phyloP scores from a whole-genome alignment of 768 basidiomycete genomes.

The Podaxis sp. region DNA sequence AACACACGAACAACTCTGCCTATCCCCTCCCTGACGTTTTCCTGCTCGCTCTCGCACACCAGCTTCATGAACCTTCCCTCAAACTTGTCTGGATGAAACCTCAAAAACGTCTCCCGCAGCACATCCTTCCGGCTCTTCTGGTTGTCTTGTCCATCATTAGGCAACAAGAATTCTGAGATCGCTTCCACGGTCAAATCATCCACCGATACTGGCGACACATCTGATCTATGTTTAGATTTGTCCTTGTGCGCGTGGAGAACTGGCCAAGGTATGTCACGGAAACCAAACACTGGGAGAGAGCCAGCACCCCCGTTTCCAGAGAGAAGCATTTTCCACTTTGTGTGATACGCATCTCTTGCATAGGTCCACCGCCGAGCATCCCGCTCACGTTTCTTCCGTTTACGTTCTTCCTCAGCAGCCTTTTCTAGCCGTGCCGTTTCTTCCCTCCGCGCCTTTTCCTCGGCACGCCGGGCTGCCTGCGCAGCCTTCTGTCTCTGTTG shows the following conservation, averaged over 20 bases:
- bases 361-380: constrained; percentile 42
- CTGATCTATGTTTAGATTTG: constrained; percentile 19
- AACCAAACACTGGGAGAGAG: constrained; percentile 34
- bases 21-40: constrained; percentile 56
- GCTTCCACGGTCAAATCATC: constrained; percentile 58
- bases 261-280: constrained; percentile 77
- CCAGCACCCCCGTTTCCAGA: constrained; percentile 25
- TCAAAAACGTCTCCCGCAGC: constrained; percentile 64
- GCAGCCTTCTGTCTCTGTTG: constrained; percentile 54
- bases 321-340: constrained; percentile 55
- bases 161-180: constrained; percentile 58
- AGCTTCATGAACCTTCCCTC: constrained; percentile 67
- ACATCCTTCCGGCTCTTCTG: constrained; percentile 59
- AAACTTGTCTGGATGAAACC: constrained; percentile 83
- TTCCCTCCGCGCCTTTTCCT: constrained; percentile 51
- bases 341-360: constrained; percentile 55
- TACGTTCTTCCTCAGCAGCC: constrained; percentile 52
- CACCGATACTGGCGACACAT: constrained; percentile 24
- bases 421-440: constrained; percentile 55
- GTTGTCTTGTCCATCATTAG: constrained; percentile 23
- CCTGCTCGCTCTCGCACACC: constrained; percentile 46
- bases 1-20: constrained; percentile 63
- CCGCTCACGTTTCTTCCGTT: constrained; percentile 46
- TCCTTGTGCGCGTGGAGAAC: constrained; percentile 38
- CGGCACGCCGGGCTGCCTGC: constrained; percentile 50